A percentile compares a stretch with the other conserved stretches of the same genome.
Conservation (phyloP, 2,329 filamentous ascomycete genomes). For the Canariomyces notabilis region DNA sequence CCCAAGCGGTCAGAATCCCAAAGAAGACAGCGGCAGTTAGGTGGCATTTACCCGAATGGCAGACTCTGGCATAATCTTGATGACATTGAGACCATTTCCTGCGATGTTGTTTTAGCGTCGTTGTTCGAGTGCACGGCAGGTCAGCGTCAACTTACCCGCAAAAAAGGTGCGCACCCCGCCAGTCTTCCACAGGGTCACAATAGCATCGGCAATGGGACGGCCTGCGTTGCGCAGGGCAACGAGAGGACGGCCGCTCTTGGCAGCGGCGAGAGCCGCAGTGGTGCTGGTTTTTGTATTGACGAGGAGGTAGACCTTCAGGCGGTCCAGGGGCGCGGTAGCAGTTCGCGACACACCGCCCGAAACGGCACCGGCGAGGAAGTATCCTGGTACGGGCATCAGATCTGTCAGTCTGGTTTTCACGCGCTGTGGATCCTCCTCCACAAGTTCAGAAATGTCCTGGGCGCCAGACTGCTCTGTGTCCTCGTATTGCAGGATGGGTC, state of each 20-base stretch:
- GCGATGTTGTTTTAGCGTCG: conserved; percentile 14
- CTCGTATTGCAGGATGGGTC: conserved; percentile 16
- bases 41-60: conserved; percentile 65
- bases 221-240: conserved; percentile 61
- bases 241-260: conserved; percentile 64
- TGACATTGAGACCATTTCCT: conserved; percentile 94
- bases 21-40: background rate
- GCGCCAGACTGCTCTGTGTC: conserved; percentile 19
- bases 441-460: conserved; percentile 25
- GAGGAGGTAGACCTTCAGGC: conserved; percentile 94
- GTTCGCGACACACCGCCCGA: conserved; percentile 94
- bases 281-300: conserved; percentile 69
- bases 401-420: conserved; percentile 54
- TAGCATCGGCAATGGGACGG: conserved; percentile 65
- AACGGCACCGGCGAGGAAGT: conserved; percentile 92
- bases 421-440: conserved; percentile 33
- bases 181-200: conserved; percentile 74
- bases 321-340: conserved; percentile 90
- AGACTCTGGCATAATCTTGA: conserved; percentile 98
- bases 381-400: conserved; percentile 84
- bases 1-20: conserved; percentile 4
- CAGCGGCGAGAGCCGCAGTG: conserved; percentile 56
- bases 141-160: conserved; percentile 59
- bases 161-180: conserved; percentile 88
- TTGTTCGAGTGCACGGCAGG: background rate